A percentile compares a stretch with the other conserved stretches of the same genome.
These are phyloP conservation scores for Exophiala dermatitidis DNA, from an alignment of 2,329 filamentous ascomycete species.

Conservation along the genomic window DNA sequence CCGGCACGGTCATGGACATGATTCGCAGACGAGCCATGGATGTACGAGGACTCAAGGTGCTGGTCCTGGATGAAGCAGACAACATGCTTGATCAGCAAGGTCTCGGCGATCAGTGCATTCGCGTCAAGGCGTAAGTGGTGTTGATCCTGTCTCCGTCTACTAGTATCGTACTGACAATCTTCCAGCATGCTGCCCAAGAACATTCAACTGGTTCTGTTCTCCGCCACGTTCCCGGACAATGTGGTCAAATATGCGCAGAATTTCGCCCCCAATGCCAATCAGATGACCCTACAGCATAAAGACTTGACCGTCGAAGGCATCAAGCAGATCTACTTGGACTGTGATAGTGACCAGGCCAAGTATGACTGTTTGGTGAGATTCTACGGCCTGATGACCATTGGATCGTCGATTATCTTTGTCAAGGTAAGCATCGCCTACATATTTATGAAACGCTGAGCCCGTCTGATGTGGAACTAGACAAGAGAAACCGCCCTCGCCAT, in stretches of 20 bases:
- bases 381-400: slow-evolving; percentile 92
- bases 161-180: slow-evolving; percentile 26
- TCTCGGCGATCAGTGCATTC: slow-evolving; percentile 86
- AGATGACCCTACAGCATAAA: slow-evolving; percentile 78
- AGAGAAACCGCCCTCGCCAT: slow-evolving; percentile 80
- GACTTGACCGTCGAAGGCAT: slow-evolving; percentile 96
- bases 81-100: slow-evolving; percentile 98
- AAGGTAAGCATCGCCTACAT: slow-evolving; percentile 50
- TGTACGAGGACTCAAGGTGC: slow-evolving; percentile 62
- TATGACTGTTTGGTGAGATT: slow-evolving; percentile 85
- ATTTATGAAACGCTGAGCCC: not conserved
- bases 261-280: slow-evolving; percentile 80
- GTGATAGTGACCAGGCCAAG: slow-evolving; percentile 70
- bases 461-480: slow-evolving; percentile 48
- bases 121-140: slow-evolving; percentile 69
- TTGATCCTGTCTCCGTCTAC: not conserved
- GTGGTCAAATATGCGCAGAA: slow-evolving; percentile 75
- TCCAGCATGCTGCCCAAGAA: slow-evolving; percentile 61
- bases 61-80: slow-evolving; percentile 94
- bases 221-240: slow-evolving; percentile 81
- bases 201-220: slow-evolving; percentile 90
- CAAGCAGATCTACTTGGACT: slow-evolving; percentile 96
- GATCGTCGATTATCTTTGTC: slow-evolving; percentile 97
- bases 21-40: slow-evolving; percentile 72
- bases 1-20: slow-evolving; percentile 84